Evolutionary conservation across 805 yeast species (phyloP), one percentile per base, ranked within the genome.

Genomic region (Candida pseudofarinosa): DNA sequence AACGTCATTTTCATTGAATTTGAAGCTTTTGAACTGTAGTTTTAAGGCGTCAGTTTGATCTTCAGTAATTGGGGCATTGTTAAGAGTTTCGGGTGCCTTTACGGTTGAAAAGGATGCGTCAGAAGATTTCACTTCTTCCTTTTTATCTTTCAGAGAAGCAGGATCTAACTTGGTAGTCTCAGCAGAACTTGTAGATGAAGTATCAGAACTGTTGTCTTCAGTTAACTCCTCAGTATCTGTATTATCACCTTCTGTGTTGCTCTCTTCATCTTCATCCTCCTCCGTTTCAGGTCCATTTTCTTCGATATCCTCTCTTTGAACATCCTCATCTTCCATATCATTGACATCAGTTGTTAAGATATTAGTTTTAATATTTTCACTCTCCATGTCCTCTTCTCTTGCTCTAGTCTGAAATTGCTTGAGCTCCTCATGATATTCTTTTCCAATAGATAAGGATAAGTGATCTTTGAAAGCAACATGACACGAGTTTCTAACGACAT

Each of bases 401-500:
- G 58, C 58, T 4, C 51, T 45, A 12, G 49, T 51, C 44, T 68
- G 68, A 45, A 67, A 65, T 40, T 62, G 63, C 41, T 62, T 62
- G 37, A 70, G 54, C 33, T 64, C 67, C 3, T 56, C 69, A 33
- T 52, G 56, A 47, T 65, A 69, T 31, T 67, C 68, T 32, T 61
- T 60, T 36, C 80, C 78, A 31, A 83, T 71, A 12, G 70, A 65
- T 43, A 83, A 50, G n/a, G 67, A 53, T 51, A 79, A 52, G 14
- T 55, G 56, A 50, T 84, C 90, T 8, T 77, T 80, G 53, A 85
- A 84, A 6, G 67, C 59, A 4, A 88, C 88, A 41, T 79, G 69
- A 60, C 96, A 87, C 7, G 86, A 68, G 62, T 88, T 90, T 52
- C 96, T 76, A 6, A 82, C 73, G 1, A 85, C 77, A 14, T 74